Conservation (phyloP, 805 yeast genomes). For the Tetrapisispora namnaoensis region DNA sequence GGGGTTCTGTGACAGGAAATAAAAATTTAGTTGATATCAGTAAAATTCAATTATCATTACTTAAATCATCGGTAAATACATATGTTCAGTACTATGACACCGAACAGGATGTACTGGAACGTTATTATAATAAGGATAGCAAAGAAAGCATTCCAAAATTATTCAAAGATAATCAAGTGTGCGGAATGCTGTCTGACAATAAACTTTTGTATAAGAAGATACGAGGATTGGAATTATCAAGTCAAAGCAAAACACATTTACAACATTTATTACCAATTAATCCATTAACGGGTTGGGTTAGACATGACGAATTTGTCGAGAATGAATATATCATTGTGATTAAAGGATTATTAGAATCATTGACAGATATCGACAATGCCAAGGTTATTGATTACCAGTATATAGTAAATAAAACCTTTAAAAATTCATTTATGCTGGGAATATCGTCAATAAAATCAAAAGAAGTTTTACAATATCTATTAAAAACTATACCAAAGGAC, state of each 20-base stretch:
- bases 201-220: not conserved
- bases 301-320: conserved; percentile 43
- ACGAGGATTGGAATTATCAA: not conserved
- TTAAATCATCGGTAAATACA: not conserved
- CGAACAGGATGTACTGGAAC: not conserved
- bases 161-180: not conserved
- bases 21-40: not conserved
- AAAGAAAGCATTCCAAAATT: not conserved
- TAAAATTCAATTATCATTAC: not conserved
- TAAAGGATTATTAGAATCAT: not conserved
- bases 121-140: conserved; percentile 1
- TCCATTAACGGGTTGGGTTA: conserved; percentile 35
- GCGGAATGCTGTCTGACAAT: conserved; percentile 2
- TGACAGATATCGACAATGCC: not conserved
- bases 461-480: not conserved
- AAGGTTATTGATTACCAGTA: not conserved
- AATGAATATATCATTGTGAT: conserved; percentile 12
- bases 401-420: not conserved
- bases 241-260: conserved; percentile 1
- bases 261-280: conserved; percentile 2
- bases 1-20: conserved; percentile 36
- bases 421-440: not conserved
- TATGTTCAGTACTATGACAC: not conserved
- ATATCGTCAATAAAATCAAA: not conserved
- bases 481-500: not conserved